Percentiles rank a stretch among this genome's conserved stretches.
These are phyloP conservation scores for Luffa acutangula DNA, from an alignment of 306 rosid species.

Conservation along the genomic window DNA sequence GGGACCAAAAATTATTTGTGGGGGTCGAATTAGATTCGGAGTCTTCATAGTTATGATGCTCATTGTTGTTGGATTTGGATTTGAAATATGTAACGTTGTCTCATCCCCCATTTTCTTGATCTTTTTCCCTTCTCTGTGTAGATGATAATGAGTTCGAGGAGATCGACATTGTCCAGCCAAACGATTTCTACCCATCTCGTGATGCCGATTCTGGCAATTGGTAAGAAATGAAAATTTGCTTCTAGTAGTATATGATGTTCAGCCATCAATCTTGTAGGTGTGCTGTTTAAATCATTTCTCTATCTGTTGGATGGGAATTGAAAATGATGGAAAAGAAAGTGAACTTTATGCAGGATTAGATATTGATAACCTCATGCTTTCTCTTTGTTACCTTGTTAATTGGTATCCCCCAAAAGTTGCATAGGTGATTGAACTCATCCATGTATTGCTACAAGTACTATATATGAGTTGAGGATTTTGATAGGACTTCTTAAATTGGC, in stretches of 20 bases:
- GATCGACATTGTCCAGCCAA: constrained; percentile 48
- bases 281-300: background rate
- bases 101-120: background rate
- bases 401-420: background rate
- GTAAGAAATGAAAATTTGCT: constrained; percentile 20
- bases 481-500: background rate
- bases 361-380: background rate
- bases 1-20: background rate
- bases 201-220: constrained; percentile 60
- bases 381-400: background rate
- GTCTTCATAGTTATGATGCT: background rate
- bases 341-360: background rate
- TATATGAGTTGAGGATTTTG: background rate
- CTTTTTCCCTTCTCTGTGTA: constrained; percentile 10
- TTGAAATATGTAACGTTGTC: background rate
- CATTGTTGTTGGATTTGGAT: background rate
- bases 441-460: background rate
- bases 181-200: constrained; percentile 56
- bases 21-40: too few species aligned
- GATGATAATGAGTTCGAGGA: constrained; percentile 86
- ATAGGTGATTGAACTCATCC: background rate
- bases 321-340: background rate
- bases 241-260: background rate
- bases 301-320: background rate
- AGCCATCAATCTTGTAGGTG: background rate